Base-by-base conservation (phyloP, 139 green algal species). In the Spirogloea muscicola region DNA sequence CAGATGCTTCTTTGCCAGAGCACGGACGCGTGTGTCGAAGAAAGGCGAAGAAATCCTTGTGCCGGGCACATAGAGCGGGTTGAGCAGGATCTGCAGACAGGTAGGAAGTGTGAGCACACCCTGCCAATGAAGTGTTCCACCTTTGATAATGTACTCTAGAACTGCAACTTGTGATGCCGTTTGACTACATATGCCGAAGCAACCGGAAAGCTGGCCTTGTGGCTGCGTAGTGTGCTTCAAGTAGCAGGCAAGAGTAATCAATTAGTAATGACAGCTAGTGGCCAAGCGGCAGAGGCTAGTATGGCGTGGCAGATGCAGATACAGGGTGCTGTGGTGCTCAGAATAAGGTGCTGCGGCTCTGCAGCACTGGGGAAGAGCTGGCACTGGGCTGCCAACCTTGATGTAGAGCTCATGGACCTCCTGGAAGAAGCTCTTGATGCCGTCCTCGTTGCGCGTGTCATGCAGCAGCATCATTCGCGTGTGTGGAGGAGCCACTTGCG, bases 321-420 rank as follows among this genome's bases (percentile, higher is more conserved):
- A 7, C 5, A 34, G 40, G 6, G 55, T 55, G 9, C 38, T 10
- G 31, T 21, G 25, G 34, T 33, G 39, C 7, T 60, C 21, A 72
- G 38, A 62, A 37, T 13, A 4, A 13, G 16, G 49, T 7, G 16
- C 6, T n/a, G n/a, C n/a, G n/a, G n/a, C 16, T 55, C 16, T 18
- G 44, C 18, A 18, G 44, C 44, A 55, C 44, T 55, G 44, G 16
- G 44, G 18, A 55, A 18, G 16, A 55, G 18, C 44, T 18, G 44
- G 18, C 44, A 55, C 16, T 55, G 44, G 44, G 1, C n/a, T n/a
- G n/a, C n/a, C n/a, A n/a, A 96, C 49, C 71, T 79, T 79, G 41
- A 79, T 62, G 77, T 93, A 96, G 1, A 91, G 55, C 46, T 97
- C 92, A 61, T 98, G 90, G 21, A 97, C 91, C 41, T 96, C 93